Evolutionary conservation across 2,329 filamentous ascomycete species (phyloP).

Genomic region (Emericellopsis atlantica): DNA sequence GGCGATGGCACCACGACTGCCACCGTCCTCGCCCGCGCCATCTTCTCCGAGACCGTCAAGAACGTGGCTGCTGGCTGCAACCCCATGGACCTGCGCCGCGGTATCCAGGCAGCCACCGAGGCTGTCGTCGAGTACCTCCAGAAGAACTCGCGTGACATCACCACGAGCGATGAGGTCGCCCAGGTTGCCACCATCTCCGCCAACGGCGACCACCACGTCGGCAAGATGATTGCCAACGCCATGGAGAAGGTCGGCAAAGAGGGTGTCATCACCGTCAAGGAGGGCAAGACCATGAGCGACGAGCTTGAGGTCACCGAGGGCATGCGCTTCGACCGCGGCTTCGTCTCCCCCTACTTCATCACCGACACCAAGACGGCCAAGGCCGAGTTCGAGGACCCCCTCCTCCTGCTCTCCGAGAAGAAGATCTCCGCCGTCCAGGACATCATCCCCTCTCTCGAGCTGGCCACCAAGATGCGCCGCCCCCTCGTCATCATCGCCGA

Average conservation of each 20-base stretch:
- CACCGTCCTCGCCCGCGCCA: conserved; percentile 90
- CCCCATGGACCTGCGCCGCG: conserved; percentile 95
- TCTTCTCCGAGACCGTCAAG: conserved; percentile 99
- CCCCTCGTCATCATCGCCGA: conserved; percentile 97
- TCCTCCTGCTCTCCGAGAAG: conserved; percentile 98
- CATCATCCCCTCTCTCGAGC: conserved; percentile 95
- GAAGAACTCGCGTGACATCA: conserved; percentile 95
- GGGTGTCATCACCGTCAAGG: conserved; percentile 99
- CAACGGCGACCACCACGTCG: conserved; percentile 92
- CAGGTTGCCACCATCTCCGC: conserved; percentile 98
- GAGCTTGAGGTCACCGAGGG: conserved; percentile 99
- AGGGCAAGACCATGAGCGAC: conserved; percentile 96
- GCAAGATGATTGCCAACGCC: conserved; percentile 88
- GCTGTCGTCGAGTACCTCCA: conserved; percentile 89
- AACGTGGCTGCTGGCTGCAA: conserved; percentile 99
- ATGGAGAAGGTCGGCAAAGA: conserved; percentile 99
- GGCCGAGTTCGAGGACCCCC: conserved; percentile 98
- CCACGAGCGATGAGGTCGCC: conserved; percentile 90
- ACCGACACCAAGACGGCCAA: conserved; percentile 98
- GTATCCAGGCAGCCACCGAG: conserved; percentile 93
- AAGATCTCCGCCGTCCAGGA: conserved; percentile 99
- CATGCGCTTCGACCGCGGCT: conserved; percentile 99
- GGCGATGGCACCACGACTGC: conserved; percentile 98
- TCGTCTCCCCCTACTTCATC: conserved; percentile 99
- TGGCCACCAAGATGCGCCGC: conserved; percentile 86